These are phyloP conservation scores for Mycosphaerella arachidis DNA, from an alignment of 2,329 filamentous ascomycete genomes.

Conservation along the genomic window DNA sequence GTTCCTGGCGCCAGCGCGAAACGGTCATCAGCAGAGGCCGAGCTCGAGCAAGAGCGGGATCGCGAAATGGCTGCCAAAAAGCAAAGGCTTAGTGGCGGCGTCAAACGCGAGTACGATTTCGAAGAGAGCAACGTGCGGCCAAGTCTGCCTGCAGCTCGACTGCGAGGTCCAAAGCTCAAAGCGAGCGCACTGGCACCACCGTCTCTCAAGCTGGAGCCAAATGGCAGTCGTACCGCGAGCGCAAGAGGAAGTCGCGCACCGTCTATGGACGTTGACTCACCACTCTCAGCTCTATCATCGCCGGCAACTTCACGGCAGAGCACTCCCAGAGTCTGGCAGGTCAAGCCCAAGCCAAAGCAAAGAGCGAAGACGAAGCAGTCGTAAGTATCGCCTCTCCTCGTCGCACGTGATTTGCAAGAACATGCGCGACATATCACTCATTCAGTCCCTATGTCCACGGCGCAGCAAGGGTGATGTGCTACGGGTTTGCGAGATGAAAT, in stretches of 20 bases:
- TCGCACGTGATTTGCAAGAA: neutral
- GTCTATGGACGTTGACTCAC: conserved; percentile 30
- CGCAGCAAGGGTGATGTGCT: neutral
- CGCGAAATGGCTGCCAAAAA: conserved; percentile 30
- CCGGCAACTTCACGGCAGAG: conserved; percentile 27
- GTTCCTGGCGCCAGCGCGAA: conserved; percentile 25
- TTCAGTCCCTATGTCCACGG: conserved; percentile 1
- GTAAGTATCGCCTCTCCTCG: conserved; percentile 29
- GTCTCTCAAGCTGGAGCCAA: conserved; percentile 21
- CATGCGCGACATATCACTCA: neutral
- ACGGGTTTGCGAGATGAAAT: conserved; percentile 23
- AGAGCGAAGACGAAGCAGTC: conserved; percentile 38
- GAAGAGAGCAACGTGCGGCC: conserved; percentile 33
- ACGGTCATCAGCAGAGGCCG: conserved; percentile 35
- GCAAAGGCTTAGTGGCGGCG: conserved; percentile 28
- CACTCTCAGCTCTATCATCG: conserved; percentile 31
- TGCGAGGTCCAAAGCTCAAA: conserved; percentile 17
- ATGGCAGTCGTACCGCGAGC: conserved; percentile 20
- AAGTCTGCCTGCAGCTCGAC: conserved; percentile 12
- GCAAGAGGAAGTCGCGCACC: conserved; percentile 23
- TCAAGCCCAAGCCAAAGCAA: conserved; percentile 27
- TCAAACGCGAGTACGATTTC: conserved; percentile 28
- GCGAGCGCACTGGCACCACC: conserved; percentile 22
- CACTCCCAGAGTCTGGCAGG: conserved; percentile 26
- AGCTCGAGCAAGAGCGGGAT: conserved; percentile 28